Percentiles rank a stretch among this genome's conserved stretches.
These are phyloP conservation scores for Iberis amara DNA, from an alignment of 441 rosid species.

Conservation along the genomic window DNA sequence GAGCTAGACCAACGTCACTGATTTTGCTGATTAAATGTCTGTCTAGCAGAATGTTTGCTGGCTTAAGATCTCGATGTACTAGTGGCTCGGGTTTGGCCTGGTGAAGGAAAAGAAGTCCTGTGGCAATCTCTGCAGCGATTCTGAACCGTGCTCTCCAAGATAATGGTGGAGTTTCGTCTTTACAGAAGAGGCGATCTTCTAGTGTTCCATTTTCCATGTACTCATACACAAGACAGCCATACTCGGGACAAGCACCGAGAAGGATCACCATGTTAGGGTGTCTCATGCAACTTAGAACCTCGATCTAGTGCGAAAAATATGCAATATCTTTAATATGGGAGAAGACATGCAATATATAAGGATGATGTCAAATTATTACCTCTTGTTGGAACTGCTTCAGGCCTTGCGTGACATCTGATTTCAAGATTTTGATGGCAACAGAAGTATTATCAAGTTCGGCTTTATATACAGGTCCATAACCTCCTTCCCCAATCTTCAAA, in stretches of 20 bases:
- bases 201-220: constrained; percentile 74
- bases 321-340: background rate
- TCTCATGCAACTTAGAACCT: constrained; percentile 59
- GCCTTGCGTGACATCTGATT: constrained; percentile 52
- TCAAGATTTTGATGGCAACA: constrained; percentile 66
- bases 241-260: constrained; percentile 78
- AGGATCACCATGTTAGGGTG: constrained; percentile 80
- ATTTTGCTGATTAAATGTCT: constrained; percentile 49
- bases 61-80: constrained; percentile 82
- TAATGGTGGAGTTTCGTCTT: constrained; percentile 46
- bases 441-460: constrained; percentile 44
- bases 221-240: constrained; percentile 73
- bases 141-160: constrained; percentile 55
- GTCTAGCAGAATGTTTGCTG: constrained; percentile 70
- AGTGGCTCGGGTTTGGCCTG: constrained; percentile 71
- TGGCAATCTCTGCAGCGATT: constrained; percentile 66
- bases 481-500: constrained; percentile 70
- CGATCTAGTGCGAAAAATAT: constrained; percentile 40
- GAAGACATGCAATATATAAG: constrained; percentile 3
- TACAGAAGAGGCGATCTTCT: constrained; percentile 63
- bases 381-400: constrained; percentile 61
- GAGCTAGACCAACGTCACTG: constrained; percentile 65
- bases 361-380: constrained; percentile 26
- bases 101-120: constrained; percentile 67
- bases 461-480: constrained; percentile 67